phyloP scores from a whole-genome alignment of 495 filamentous ascomycete species.

The Lindgomyces ingoldianus region DNA sequence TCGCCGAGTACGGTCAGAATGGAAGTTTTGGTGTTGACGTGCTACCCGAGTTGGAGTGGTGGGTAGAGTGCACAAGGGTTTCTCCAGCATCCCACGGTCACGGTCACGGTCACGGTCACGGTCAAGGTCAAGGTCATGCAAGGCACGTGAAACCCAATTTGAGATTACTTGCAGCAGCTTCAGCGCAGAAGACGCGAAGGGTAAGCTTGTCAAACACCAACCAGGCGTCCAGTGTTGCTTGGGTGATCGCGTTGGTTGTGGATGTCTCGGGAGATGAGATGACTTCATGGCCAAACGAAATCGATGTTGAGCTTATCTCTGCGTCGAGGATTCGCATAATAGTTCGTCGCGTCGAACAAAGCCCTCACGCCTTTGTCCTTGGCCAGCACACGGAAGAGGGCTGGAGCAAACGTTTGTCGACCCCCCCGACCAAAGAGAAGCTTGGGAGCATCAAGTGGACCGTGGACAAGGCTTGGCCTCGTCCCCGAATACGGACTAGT shows the following conservation, averaged over 20 bases:
- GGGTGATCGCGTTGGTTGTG: neutral
- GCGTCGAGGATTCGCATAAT: conserved; percentile 19
- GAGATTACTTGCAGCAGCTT: neutral
- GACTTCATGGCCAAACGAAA: conserved; percentile 1
- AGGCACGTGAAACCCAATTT: neutral
- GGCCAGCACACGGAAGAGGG: neutral
- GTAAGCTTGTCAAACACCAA: too few relatives aligned
- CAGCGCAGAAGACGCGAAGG: neutral
- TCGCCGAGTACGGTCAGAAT: neutral
- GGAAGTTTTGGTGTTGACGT: neutral
- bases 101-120: too few relatives aligned
- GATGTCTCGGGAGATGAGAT: neutral
- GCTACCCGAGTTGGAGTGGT: neutral
- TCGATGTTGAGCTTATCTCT: conserved; percentile 13
- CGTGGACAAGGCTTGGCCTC: neutral
- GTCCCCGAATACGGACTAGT: neutral
- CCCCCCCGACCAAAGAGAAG: neutral
- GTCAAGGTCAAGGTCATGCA: neutral
- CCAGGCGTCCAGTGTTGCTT: neutral
- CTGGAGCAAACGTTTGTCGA: neutral
- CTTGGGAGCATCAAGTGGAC: neutral
- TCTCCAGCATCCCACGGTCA: neutral
- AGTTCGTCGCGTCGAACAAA: neutral
- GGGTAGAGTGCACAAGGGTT: neutral
- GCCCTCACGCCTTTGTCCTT: neutral